Evolutionary conservation across 1,284 basidiomycete species (phyloP), one percentile per base, ranked within the genome.

Genomic region (Psilocybe mexicana): DNA sequence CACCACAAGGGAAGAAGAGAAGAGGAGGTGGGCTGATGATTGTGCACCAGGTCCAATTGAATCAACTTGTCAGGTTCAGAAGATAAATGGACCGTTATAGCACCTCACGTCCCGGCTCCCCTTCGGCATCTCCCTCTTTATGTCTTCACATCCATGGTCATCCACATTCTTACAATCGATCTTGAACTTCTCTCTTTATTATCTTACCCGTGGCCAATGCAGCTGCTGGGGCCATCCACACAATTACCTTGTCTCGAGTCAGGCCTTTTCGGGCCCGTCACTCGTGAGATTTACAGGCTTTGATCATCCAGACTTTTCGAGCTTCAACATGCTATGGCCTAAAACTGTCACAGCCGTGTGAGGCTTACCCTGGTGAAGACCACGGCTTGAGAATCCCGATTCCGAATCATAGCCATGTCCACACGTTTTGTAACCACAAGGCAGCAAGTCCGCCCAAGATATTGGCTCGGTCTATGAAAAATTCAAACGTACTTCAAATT

Each of bases 31-130:
- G 58, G 57, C 63, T 61, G 63, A 60, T 65, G 63, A 60, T 61
- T 59, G 52, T 61, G 60, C 58, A 64, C 61, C 63, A 63, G 58
- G 62, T 54, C 61, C 61, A 63, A 64, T 66, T 56, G 60, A 65
- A 66, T 63, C 59, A 62, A 63, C 61, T 61, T 60, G 65, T 65
- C 65, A 67, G 58, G 63, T 64, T 62, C 63, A 66, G 55, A 65
- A 64, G 66, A 67, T 67, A 66, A 65, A 65, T 65, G 61, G 54
- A 36, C 64, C 58, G 55, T 65, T 67, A 65, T 65, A 64, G 66
- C 61, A 62, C 63, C 64, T 67, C 62, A 62, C 55, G 58, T 45
- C 47, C 58, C 67, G 67, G 67, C 67, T 60, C 56, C 59, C 65
- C 49, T 50, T 65, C 67, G 66, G 67, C 67, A 66, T 42, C 33